These are phyloP conservation scores for Luzula sylvatica DNA, from an alignment of 176 grass and related monocot genomes.

Conservation along the genomic window DNA sequence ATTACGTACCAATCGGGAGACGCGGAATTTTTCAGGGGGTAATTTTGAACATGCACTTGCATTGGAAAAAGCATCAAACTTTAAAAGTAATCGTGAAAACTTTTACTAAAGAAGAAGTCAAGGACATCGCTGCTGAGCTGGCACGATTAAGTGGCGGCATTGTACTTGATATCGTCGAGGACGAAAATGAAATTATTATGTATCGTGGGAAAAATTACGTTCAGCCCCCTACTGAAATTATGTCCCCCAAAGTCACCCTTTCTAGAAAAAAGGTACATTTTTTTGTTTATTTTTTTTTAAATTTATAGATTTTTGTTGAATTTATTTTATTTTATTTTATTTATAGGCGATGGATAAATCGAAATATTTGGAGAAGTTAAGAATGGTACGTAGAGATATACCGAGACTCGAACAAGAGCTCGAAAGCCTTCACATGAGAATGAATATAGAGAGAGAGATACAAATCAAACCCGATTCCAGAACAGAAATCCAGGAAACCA, in stretches of 20 bases:
- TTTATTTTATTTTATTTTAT: conserved; percentile 13
- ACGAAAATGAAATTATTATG: conserved; percentile 79
- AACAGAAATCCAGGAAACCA: conserved; percentile 30
- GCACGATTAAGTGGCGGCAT: conserved; percentile 86
- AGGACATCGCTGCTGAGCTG: conserved; percentile 70
- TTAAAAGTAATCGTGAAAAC: conserved; percentile 91
- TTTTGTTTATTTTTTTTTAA: background rate
- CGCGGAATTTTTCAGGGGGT: conserved; percentile 97
- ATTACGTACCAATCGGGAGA: conserved; percentile 91
- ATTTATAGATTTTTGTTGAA: background rate
- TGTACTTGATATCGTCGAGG: conserved; percentile 72
- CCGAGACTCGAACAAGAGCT: conserved; percentile 86
- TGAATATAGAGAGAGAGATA: conserved; percentile 52
- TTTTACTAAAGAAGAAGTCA: conserved; percentile 84
- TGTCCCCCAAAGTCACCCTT: conserved; percentile 84
- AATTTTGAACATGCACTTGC: conserved; percentile 98
- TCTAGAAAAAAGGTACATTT: conserved; percentile 66
- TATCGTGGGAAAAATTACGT: conserved; percentile 93
- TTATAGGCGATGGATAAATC: conserved; percentile 91
- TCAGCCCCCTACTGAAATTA: conserved; percentile 86
- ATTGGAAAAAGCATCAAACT: conserved; percentile 98
- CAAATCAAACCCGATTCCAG: conserved; percentile 12
- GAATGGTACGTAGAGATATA: conserved; percentile 57
- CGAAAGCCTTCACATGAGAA: conserved; percentile 52
- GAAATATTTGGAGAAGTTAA: conserved; percentile 53